Conservation (phyloP, 2,329 filamentous ascomycete species). For the Fulvia fulva region DNA sequence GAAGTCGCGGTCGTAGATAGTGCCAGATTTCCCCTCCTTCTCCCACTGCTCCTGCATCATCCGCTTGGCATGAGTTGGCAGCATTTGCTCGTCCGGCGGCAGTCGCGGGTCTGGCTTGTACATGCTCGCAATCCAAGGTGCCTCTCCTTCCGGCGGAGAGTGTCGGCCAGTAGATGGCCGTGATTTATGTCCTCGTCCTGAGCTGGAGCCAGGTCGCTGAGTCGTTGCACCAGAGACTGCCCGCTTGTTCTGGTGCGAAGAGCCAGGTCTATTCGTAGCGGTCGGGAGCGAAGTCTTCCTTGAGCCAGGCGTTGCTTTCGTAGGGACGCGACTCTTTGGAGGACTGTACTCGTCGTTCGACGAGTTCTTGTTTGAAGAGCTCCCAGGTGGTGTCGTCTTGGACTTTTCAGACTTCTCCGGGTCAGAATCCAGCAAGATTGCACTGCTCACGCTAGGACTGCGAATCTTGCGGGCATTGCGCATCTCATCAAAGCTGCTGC, state of each 20-base stretch:
- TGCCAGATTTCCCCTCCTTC: conserved; percentile 81
- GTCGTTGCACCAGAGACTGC: conserved; percentile 2
- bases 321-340: conserved; percentile 39
- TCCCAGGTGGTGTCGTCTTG: conserved; percentile 36
- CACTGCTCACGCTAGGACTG: conserved; percentile 62
- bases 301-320: conserved; percentile 33
- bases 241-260: conserved; percentile 16
- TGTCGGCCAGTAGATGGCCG: conserved; percentile 58
- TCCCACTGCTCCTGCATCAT: conserved; percentile 96
- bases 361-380: conserved; percentile 20
- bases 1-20: conserved; percentile 82
- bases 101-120: conserved; percentile 94
- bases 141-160: conserved; percentile 83
- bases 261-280: conserved; percentile 16
- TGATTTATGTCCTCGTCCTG: conserved; percentile 25
- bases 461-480: conserved; percentile 52
- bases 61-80: conserved; percentile 87
- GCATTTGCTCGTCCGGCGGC: conserved; percentile 89
- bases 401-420: conserved; percentile 34
- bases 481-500: conserved; percentile 49
- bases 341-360: conserved; percentile 30
- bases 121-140: conserved; percentile 89
- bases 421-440: conserved; percentile 48
- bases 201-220: conserved; percentile 24
- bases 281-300: conserved; percentile 13